Evolutionary conservation across 768 basidiomycete species (phyloP).

Genomic region (Mrakia frigida): DNA sequence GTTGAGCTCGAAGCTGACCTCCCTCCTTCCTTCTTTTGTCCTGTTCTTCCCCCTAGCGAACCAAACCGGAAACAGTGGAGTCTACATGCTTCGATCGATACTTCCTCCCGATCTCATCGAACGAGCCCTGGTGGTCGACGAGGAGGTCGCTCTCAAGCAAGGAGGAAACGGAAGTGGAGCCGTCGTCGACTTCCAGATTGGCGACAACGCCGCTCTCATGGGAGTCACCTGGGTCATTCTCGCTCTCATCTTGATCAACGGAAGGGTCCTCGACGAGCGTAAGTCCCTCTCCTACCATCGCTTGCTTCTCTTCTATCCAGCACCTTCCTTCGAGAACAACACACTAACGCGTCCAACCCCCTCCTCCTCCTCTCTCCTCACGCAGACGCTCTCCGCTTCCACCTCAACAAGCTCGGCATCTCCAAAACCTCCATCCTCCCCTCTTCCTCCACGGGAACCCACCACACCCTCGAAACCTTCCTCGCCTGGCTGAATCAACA

Average conservation of each 20-base stretch:
- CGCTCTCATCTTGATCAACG: slow-evolving; percentile 74
- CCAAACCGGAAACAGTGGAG: slow-evolving; percentile 58
- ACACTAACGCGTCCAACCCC: not conserved
- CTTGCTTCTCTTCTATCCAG: not conserved
- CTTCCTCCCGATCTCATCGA: slow-evolving; percentile 59
- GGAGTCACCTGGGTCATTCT: slow-evolving; percentile 79
- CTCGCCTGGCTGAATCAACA: slow-evolving; percentile 62
- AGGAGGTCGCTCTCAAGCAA: slow-evolving; percentile 43
- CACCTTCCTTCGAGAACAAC: not conserved
- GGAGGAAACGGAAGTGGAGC: slow-evolving; percentile 41
- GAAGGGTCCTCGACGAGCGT: slow-evolving; percentile 70
- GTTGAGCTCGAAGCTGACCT: slow-evolving; percentile 4
- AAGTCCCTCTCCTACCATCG: too few species aligned
- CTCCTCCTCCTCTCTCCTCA: not conserved
- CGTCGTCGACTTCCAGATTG: slow-evolving; percentile 42
- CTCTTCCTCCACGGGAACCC: slow-evolving; percentile 46
- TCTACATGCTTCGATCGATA: slow-evolving; percentile 74
- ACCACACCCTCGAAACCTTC: slow-evolving; percentile 59
- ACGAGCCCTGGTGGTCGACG: slow-evolving; percentile 32
- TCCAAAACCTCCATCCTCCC: slow-evolving; percentile 47
- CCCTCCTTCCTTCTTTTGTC: not conserved
- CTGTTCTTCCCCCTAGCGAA: slow-evolving; percentile 44
- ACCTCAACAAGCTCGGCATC: slow-evolving; percentile 39
- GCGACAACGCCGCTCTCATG: slow-evolving; percentile 53
- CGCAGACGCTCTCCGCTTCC: not conserved